These are phyloP conservation scores for Rhizopogon rudus DNA, from an alignment of 768 basidiomycete genomes.

Conservation along the genomic window DNA sequence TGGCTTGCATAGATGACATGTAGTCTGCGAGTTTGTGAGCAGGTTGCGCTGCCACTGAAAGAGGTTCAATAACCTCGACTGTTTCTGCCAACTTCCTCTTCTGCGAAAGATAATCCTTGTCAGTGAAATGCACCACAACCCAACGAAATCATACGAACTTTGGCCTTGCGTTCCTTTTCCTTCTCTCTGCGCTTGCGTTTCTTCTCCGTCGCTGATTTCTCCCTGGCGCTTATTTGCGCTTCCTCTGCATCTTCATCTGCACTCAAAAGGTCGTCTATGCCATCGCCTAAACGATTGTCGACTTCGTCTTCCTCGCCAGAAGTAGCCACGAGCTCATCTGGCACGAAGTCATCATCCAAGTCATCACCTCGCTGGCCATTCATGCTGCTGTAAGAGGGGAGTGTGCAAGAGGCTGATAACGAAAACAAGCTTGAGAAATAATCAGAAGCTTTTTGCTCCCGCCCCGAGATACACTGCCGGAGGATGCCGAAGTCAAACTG, in stretches of 20 bases:
- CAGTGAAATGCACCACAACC: constrained; percentile 4
- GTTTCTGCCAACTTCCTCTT: constrained; percentile 58
- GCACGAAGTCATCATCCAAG: constrained; percentile 78
- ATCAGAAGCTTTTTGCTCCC: neutral
- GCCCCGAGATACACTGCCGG: neutral
- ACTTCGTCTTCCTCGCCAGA: constrained; percentile 50
- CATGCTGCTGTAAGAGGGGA: constrained; percentile 12
- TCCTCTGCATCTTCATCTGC: constrained; percentile 38
- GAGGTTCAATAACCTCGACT: constrained; percentile 29
- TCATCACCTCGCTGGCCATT: constrained; percentile 59
- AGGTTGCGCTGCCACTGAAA: constrained; percentile 52
- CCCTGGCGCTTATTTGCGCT: constrained; percentile 21
- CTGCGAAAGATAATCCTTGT: constrained; percentile 30
- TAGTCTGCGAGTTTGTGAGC: constrained; percentile 58
- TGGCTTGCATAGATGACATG: constrained; percentile 60
- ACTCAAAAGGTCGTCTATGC: constrained; percentile 37
- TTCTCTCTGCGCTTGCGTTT: constrained; percentile 72
- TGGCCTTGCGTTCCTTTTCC: constrained; percentile 68
- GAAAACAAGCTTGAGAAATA: neutral
- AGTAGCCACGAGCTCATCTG: constrained; percentile 60
- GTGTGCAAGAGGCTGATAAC: neutral
- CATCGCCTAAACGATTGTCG: constrained; percentile 27
- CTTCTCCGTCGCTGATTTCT: constrained; percentile 35
- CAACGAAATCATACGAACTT: constrained; percentile 36
- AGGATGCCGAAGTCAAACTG: neutral